A percentile compares a stretch with the other conserved stretches of the same genome.
These are phyloP conservation scores for Tetrahymena malaccensis DNA, from an alignment of 73 alveolate species.

Conservation along the genomic window DNA sequence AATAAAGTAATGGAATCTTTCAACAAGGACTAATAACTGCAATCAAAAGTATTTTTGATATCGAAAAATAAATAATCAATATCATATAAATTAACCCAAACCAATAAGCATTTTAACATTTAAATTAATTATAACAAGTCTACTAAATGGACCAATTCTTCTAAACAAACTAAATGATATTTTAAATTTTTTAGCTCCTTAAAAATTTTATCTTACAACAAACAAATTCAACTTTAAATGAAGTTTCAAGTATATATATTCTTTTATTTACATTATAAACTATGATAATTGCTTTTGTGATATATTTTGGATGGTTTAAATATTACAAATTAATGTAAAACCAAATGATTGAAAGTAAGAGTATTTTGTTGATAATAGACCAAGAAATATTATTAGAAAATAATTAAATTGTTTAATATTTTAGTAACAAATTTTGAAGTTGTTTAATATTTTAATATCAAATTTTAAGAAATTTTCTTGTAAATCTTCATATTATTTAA, in stretches of 20 bases:
- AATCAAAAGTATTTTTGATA: neutral
- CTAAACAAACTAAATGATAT: neutral
- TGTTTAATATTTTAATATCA: no score
- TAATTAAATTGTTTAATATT: no score
- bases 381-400: neutral
- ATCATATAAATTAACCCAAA: neutral
- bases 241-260: neutral
- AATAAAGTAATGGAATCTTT: neutral
- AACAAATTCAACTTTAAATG: neutral
- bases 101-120: neutral
- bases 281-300: no score
- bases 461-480: no score
- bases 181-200: neutral
- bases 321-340: neutral
- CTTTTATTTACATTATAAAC: neutral
- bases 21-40: neutral
- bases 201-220: no score
- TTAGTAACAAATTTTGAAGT: neutral
- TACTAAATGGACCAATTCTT: neutral
- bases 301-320: neutral
- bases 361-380: neutral
- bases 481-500: no score
- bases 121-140: neutral
- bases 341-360: neutral
- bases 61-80: neutral